Base-by-base conservation (phyloP, 768 basidiomycete genomes). In the Lentinus brumalis region DNA sequence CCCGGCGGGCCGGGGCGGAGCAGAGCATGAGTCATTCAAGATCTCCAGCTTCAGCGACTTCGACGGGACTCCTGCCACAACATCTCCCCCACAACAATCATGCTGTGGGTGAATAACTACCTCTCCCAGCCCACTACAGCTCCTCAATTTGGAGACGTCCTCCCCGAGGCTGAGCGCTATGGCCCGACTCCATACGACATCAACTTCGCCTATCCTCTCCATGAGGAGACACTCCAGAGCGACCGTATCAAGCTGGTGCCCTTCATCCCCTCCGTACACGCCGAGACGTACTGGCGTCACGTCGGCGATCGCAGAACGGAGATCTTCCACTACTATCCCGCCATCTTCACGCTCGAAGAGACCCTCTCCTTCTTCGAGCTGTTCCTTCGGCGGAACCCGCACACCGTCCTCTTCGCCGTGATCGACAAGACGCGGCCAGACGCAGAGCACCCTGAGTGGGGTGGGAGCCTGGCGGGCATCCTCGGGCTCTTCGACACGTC, bases 261-360 rank as follows among this genome's bases (percentile, higher is more conserved):
- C 0, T 81, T 79, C 70, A 66, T 78, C 41, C 79, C 79, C 2
- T 57, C 67, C 8, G 40, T 74, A 5, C 78, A 82, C 50, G 74
- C 67, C 7, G 59, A 67, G 12, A 56, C 60, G 10, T 76, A 76
- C 66, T 70, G 71, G 63, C 61, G 72, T 4, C 65, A 65, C 21
- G 59, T 71, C 44, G 51, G 56, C 10, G 47, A 60, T 2, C 61
- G 70, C 26, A 71, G 68, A 3, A 69, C 71, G 12, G 63, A 35
- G 35, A 35, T 79, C 3, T 71, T 70, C 51, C 63, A 49, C 9
- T 80, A 72, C 68, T 69, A 79, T 21, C 73, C 78, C 6, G 60
- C 70, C 59, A 53, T 69, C 67, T 32, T 55, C 57, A 66, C 60
- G 0, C 61, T 70, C 47, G 54, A 67, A 10, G 54, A 55, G 0